Evolutionary conservation across 2,329 filamentous ascomycete genomes (phyloP).

Genomic region (Pseudophaeomoniella oleicola): DNA sequence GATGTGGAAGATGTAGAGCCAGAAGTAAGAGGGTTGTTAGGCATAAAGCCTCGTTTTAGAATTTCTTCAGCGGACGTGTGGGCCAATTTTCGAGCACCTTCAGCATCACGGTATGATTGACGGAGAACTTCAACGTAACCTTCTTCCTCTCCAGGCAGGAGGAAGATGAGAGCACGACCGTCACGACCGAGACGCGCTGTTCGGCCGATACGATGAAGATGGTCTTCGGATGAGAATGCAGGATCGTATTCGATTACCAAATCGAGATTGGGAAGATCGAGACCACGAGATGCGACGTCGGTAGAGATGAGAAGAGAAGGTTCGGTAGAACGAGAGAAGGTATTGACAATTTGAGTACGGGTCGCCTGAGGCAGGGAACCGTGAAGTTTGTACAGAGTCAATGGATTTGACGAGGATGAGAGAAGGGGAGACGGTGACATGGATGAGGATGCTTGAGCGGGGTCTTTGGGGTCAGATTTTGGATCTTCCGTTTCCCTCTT

Average conservation of each 20-base stretch:
- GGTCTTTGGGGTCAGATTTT: constrained; percentile 17
- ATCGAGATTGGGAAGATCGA: constrained; percentile 90
- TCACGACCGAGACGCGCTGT: constrained; percentile 85
- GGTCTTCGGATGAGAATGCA: constrained; percentile 82
- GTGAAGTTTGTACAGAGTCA: constrained; percentile 68
- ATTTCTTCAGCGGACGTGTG: constrained; percentile 51
- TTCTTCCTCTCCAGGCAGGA: constrained; percentile 83
- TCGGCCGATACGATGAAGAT: constrained; percentile 85
- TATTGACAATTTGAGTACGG: constrained; percentile 69
- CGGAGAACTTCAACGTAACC: constrained; percentile 71
- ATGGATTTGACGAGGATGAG: constrained; percentile 65
- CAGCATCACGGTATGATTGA: constrained; percentile 49
- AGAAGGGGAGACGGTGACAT: constrained; percentile 57
- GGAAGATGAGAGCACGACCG: constrained; percentile 76
- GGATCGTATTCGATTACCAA: constrained; percentile 93
- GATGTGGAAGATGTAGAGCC: constrained; percentile 12
- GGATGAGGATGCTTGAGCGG: constrained; percentile 35
- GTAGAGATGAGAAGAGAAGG: constrained; percentile 82
- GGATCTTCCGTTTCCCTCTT: constrained; percentile 6
- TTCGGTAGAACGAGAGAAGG: constrained; percentile 59
- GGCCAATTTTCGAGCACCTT: constrained; percentile 42
- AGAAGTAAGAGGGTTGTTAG: constrained; percentile 14
- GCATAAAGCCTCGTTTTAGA: constrained; percentile 49
- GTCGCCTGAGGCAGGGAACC: constrained; percentile 80
- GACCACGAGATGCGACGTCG: constrained; percentile 86